Evolutionary conservation across 2,329 filamentous ascomycete genomes (phyloP), one percentile per base, ranked within the genome.

Genomic region (Fusarium devonianum): DNA sequence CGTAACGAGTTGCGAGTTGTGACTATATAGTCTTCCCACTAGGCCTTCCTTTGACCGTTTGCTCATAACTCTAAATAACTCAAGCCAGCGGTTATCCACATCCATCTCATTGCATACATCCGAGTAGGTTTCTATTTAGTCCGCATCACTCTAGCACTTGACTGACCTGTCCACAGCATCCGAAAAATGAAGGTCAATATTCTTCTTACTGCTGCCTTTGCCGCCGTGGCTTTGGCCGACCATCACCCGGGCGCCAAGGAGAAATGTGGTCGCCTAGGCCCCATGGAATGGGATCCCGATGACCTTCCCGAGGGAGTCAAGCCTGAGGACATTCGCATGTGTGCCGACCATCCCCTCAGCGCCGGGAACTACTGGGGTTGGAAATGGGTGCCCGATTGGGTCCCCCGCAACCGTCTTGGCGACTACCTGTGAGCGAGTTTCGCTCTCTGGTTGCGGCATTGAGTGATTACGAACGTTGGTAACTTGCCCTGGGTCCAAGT

Each of bases 281-380:
- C 38, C 4, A 60, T 56, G 56, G 46, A 35, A 9, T 59, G 55
- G 56, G 56, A 59, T 2, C 55, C 56, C 0, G 29, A 44, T 0
- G 30, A 56, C 4, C 32, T 60, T 7, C 32, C 56, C 3, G 38
- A 55, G 6, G 51, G 32, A 4, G 35, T 39, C n/a, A 10, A 37
- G 17, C 26, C 37, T 7, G 33, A 17, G 8, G 8, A 53, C 1
- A 36, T 60, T 13, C 42, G 47, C 9, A 49, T 45, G 35, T 59
- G 56, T 4, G 51, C 42, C 1, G 56, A 60, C 13, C 51, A 56
- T 25, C 51, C 56, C 7, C 4, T 19, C 19, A 50, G 56, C 11
- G 29, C 26, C 7, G 50, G 46, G 3, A 56, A 59, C 5, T 56
- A 59, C 29, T 59, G 56, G 56, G 56, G 56, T 3, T 49, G 16